phyloP scores from a whole-genome alignment of 257 asterid species.

The Nicotiana sylvestris region DNA sequence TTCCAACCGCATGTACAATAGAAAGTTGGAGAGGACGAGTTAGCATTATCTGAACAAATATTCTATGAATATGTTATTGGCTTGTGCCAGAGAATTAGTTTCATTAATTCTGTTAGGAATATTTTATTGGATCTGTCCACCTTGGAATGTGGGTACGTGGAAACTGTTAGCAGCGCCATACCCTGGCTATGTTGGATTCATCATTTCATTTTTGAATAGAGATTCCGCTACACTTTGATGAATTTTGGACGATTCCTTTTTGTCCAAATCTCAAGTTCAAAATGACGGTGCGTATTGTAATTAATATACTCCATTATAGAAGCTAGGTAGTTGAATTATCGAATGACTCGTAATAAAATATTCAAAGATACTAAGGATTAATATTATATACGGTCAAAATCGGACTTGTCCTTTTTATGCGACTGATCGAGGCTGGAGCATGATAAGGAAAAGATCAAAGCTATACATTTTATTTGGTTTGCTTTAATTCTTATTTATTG shows the following conservation, averaged over 20 bases:
- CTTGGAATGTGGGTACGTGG: not conserved
- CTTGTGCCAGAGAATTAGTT: not conserved
- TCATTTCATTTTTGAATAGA: not conserved
- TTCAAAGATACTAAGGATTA: not conserved
- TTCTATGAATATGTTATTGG: not conserved
- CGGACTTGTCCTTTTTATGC: no score
- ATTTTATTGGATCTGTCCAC: not conserved
- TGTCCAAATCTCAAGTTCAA: not conserved
- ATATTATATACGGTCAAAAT: no score
- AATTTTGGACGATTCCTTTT: not conserved
- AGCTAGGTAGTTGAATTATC: not conserved
- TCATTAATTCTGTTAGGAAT: not conserved
- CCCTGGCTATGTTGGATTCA: not conserved
- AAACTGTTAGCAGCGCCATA: not conserved
- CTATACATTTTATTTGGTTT: no score
- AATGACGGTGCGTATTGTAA: not conserved
- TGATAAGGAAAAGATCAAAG: no score
- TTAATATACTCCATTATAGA: not conserved
- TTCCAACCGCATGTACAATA: not conserved
- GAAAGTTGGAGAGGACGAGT: not conserved
- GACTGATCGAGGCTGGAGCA: no score
- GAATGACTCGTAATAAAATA: not conserved
- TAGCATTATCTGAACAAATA: not conserved
- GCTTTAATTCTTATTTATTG: no score
- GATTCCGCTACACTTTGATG: not conserved